These are phyloP conservation scores for Uncinocarpus reesii DNA, from an alignment of 2,329 filamentous ascomycete genomes.

Conservation along the genomic window DNA sequence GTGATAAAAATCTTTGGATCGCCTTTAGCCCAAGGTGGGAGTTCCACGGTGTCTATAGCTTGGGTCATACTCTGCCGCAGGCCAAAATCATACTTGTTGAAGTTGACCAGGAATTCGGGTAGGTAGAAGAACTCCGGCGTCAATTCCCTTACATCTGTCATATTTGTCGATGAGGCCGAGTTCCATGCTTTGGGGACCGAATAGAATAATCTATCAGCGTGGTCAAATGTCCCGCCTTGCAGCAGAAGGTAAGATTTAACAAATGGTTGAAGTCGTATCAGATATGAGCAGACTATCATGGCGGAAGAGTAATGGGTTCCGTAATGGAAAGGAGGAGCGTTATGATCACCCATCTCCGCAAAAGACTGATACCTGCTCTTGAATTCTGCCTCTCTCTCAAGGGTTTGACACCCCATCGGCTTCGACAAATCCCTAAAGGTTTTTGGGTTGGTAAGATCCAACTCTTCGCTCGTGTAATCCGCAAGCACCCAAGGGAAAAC, in stretches of 20 bases:
- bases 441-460: slow-evolving; percentile 73
- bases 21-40: slow-evolving; percentile 96
- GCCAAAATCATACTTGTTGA: slow-evolving; percentile 91
- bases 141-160: slow-evolving; percentile 86
- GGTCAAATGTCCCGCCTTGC: slow-evolving; percentile 92
- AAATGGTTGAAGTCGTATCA: slow-evolving; percentile 90
- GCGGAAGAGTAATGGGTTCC: slow-evolving; percentile 98
- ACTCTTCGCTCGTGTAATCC: slow-evolving; percentile 86
- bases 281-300: slow-evolving; percentile 95
- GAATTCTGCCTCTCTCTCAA: slow-evolving; percentile 65
- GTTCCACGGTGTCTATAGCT: slow-evolving; percentile 69
- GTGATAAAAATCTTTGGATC: slow-evolving; percentile 92
- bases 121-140: slow-evolving; percentile 97
- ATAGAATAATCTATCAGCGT: slow-evolving; percentile 89
- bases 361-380: slow-evolving; percentile 76
- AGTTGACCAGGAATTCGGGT: slow-evolving; percentile 87
- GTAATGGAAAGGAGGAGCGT: slow-evolving; percentile 79
- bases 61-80: slow-evolving; percentile 68
- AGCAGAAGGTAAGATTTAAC: slow-evolving; percentile 90
- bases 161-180: slow-evolving; percentile 78
- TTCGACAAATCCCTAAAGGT: slow-evolving; percentile 87
- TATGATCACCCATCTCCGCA: slow-evolving; percentile 73
- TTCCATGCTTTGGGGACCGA: slow-evolving; percentile 85
- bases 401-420: slow-evolving; percentile 87
- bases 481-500: slow-evolving; percentile 97